Evolutionary conservation across 2,329 filamentous ascomycete genomes (phyloP).

Genomic region (Emydomyces testavorans): DNA sequence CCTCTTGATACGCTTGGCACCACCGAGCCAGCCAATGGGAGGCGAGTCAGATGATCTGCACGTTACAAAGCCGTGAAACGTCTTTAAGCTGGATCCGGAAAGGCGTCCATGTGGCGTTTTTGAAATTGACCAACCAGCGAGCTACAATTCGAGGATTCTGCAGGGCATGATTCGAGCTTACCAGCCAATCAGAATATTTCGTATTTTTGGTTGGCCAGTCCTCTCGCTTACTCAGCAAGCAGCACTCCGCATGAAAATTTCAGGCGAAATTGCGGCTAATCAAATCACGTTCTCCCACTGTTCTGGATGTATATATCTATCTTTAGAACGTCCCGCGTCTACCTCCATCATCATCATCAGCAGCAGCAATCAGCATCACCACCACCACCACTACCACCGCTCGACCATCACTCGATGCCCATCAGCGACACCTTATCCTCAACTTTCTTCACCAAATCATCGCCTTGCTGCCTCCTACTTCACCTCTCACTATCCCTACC

Average conservation of each 20-base stretch:
- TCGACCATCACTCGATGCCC: neutral
- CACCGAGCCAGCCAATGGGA: neutral
- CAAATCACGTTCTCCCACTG: conserved; percentile 8
- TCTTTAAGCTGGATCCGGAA: neutral
- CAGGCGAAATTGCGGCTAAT: no score
- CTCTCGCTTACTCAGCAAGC: no score
- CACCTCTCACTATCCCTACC: neutral
- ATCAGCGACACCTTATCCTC: neutral
- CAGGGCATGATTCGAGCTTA: neutral
- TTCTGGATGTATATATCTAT: conserved; percentile 11
- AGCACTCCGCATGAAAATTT: no score
- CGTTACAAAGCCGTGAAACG: conserved; percentile 7
- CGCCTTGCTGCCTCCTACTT: neutral
- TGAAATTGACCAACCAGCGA: conserved; percentile 1
- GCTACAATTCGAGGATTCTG: neutral
- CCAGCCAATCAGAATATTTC: neutral
- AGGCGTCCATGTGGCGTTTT: neutral
- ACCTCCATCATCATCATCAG: neutral
- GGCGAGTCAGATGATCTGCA: conserved; percentile 9
- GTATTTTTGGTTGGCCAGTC: no score
- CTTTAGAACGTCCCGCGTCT: conserved; percentile 14
- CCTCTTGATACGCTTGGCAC: neutral
- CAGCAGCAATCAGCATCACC: neutral
- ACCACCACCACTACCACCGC: neutral
- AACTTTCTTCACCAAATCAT: neutral